These are phyloP conservation scores for Colletotrichum sp. DNA, from an alignment of 2,329 filamentous ascomycete species.

Conservation along the genomic window DNA sequence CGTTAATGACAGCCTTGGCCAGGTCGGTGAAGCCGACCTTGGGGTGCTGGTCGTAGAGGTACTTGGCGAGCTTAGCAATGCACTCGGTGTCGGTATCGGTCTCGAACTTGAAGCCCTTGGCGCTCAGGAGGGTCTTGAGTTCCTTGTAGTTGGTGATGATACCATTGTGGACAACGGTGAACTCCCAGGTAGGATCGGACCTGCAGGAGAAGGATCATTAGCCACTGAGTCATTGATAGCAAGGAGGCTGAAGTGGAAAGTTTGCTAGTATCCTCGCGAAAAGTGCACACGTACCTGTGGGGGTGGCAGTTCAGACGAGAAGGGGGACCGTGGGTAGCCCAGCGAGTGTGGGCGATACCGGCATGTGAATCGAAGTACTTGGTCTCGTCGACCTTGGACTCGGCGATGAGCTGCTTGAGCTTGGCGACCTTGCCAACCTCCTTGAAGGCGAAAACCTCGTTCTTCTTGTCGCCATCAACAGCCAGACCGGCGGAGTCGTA, in stretches of 20 bases:
- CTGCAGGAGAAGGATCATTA: constrained; percentile 48
- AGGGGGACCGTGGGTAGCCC: constrained; percentile 96
- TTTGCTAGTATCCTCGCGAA: neutral
- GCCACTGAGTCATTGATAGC: constrained; percentile 13
- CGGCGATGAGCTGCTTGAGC: constrained; percentile 89
- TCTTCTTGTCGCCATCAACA: constrained; percentile 98
- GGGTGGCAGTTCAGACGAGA: constrained; percentile 97
- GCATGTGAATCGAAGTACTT: constrained; percentile 98
- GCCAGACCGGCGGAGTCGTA: constrained; percentile 98
- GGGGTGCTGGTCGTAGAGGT: constrained; percentile 94
- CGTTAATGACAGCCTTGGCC: constrained; percentile 96
- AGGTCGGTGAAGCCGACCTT: constrained; percentile 95
- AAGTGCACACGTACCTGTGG: constrained; percentile 73
- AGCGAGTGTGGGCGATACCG: constrained; percentile 98
- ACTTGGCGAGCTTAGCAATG: constrained; percentile 98
- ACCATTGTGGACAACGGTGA: constrained; percentile 97
- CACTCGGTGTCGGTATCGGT: constrained; percentile 99
- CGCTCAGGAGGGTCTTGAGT: constrained; percentile 87
- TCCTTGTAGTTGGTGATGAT: constrained; percentile 99
- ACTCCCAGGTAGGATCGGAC: constrained; percentile 95
- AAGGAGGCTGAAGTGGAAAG: neutral
- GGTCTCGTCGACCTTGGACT: constrained; percentile 80
- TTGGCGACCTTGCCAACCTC: constrained; percentile 99
- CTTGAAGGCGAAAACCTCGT: constrained; percentile 96
- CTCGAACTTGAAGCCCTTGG: constrained; percentile 98